Base-by-base conservation (phyloP, 495 filamentous ascomycete genomes). In the Penicillium silybi region DNA sequence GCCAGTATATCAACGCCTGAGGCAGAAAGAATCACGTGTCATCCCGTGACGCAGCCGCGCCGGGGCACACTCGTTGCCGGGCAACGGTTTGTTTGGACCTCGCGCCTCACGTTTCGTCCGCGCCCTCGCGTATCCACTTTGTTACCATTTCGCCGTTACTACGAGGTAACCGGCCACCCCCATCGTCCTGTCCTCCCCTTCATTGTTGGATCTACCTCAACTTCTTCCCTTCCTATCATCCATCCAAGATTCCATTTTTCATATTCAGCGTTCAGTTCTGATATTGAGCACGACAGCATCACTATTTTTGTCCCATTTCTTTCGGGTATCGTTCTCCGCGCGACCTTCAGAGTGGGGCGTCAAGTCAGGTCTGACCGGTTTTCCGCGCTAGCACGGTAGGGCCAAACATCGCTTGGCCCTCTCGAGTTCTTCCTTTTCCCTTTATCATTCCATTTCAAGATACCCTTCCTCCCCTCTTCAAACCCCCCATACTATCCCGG, bases 371-470 rank as follows among this genome's bases (percentile, higher is more conserved):
- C 62, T 61, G 60, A 61, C 64, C 57, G 50, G 57, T 59, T 66
- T 72, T 73, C 64, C 70, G 68, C 73, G 73, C 73, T 76, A 77
- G 35, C 50, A 67, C 61, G 67, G 52, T 74, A 71, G 70, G 71
- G 71, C 73, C 73, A 75, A 75, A 75, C 70, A 75, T 71, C 67
- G 57, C 64, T 69, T 69, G 69, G 61, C 66, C 67, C 66, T 72
- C 59, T 73, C 64, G 63, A 64, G 54, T 67, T 69, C 64, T 66
- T 67, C 61, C 68, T 68, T 64, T 61, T 68, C 65, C 62, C 63
- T 57, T 48, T 59, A 62, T 62, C 62, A 61, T 64, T 66, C 66
- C 67, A 67, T 66, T 65, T 72, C 66, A 65, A 64, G 67, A 67
- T 65, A 62, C 66, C 65, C 59, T 64, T 57, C 39, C 55, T 44